A percentile compares a stretch with the other conserved stretches of the same genome.
Conservation (phyloP, 2,329 filamentous ascomycete genomes). For the Teratosphaeria nubilosa region DNA sequence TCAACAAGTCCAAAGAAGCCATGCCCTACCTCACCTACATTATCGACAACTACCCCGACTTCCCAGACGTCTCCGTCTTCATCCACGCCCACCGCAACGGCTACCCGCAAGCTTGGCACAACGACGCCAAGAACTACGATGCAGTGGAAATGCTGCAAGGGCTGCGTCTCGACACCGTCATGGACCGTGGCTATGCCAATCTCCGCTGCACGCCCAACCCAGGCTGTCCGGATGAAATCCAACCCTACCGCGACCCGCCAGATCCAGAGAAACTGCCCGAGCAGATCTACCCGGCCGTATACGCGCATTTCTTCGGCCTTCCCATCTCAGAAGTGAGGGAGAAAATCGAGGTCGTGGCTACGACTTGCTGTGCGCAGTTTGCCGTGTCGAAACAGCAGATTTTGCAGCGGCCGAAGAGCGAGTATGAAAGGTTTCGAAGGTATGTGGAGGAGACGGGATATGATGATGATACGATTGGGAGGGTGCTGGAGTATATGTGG, state of each 20-base stretch:
- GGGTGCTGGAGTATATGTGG: slow-evolving; percentile 51
- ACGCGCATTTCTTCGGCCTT: slow-evolving; percentile 15
- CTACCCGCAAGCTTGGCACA: slow-evolving; percentile 20
- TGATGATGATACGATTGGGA: slow-evolving; percentile 40
- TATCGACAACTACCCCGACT: slow-evolving; percentile 34
- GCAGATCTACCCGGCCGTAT: slow-evolving; percentile 12
- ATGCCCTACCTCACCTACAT: slow-evolving; percentile 40
- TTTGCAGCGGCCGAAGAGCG: slow-evolving; percentile 15
- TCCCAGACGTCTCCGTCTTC: slow-evolving; percentile 20
- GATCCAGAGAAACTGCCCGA: slow-evolving; percentile 11
- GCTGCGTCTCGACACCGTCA: slow-evolving; percentile 13
- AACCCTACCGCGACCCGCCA: slow-evolving; percentile 11
- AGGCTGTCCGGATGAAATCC: slow-evolving; percentile 17
- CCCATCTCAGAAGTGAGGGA: slow-evolving; percentile 5
- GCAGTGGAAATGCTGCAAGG: slow-evolving; percentile 16
- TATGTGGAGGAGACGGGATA: slow-evolving; percentile 41
- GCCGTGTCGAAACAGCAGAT: slow-evolving; percentile 24
- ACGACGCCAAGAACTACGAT: slow-evolving; percentile 16
- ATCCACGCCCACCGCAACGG: slow-evolving; percentile 20
- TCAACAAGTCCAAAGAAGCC: slow-evolving; percentile 37
- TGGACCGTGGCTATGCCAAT: slow-evolving; percentile 18
- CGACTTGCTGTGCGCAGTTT: slow-evolving; percentile 25
- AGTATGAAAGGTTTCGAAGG: slow-evolving; percentile 30
- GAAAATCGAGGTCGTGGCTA: slow-evolving; percentile 10
- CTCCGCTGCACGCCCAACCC: slow-evolving; percentile 16